Conservation (phyloP, 1,284 basidiomycete species). For the Cutaneotrichosporon sp. region DNA sequence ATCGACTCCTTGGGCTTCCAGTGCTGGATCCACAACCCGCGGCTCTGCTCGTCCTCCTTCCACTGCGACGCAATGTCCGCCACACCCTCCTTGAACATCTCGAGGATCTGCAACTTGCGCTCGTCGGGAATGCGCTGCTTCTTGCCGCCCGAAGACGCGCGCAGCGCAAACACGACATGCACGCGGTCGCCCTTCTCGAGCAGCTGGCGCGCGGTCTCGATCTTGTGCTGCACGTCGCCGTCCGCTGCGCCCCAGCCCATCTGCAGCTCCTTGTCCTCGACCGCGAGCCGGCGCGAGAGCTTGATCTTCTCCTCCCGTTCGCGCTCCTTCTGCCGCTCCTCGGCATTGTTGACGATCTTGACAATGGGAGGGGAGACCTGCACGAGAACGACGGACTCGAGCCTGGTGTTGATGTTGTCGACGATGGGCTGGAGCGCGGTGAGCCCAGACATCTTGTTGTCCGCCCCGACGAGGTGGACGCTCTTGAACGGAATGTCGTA, state of each 20-base stretch:
- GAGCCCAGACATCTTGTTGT: constrained; percentile 10
- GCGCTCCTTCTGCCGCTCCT: constrained; percentile 24
- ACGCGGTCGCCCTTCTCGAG: constrained; percentile 43
- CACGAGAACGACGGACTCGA: constrained; percentile 31
- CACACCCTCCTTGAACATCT: constrained; percentile 62
- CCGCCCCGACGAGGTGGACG: constrained; percentile 34
- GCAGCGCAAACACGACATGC: constrained; percentile 39
- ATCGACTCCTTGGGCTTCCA: constrained; percentile 71
- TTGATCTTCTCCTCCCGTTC: constrained; percentile 23
- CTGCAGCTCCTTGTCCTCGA: constrained; percentile 45
- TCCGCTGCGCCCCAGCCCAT: constrained; percentile 39
- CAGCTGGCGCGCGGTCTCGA: constrained; percentile 23
- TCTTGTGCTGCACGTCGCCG: constrained; percentile 42
- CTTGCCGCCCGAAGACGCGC: constrained; percentile 14
- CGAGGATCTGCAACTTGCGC: constrained; percentile 52
- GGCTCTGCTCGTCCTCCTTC: constrained; percentile 71
- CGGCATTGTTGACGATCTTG: constrained; percentile 29
- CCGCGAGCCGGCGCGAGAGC: constrained; percentile 24
- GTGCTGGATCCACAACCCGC: constrained; percentile 67
- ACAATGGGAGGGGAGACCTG: constrained; percentile 34
- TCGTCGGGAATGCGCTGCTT: constrained; percentile 3
- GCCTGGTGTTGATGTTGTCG: constrained; percentile 12
- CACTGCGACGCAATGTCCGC: constrained; percentile 74
- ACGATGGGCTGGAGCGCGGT: constrained; percentile 21
- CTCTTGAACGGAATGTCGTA: constrained; percentile 30